Percentiles rank a stretch among this genome's conserved stretches.
Conservation (phyloP, 116 monocot species). For the Posidonia oceanica region DNA sequence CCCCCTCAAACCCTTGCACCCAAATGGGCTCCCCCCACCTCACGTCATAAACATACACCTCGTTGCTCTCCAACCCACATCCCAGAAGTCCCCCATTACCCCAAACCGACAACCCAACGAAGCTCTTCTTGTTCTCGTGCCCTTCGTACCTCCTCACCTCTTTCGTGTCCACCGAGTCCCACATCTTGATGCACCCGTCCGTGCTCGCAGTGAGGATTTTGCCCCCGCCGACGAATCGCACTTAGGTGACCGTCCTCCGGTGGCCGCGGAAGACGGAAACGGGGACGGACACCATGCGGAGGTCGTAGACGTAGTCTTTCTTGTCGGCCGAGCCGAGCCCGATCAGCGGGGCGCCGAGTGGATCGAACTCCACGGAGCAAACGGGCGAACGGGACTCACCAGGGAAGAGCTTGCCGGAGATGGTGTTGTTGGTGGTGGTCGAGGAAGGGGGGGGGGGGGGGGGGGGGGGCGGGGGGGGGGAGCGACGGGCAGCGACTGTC, state of each 20-base stretch:
- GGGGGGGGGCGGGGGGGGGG: too few species aligned
- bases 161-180: conserved; percentile 26
- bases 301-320: conserved; percentile 64
- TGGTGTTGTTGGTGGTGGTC: too few species aligned
- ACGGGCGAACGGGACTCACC: conserved; percentile 20
- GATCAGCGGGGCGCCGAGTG: conserved; percentile 12
- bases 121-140: conserved; percentile 48
- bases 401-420: background rate
- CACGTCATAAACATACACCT: conserved; percentile 58
- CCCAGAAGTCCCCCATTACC: conserved; percentile 33
- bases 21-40: conserved; percentile 43
- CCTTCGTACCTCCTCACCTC: conserved; percentile 49
- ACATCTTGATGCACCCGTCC: conserved; percentile 60
- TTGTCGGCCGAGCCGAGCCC: conserved; percentile 62
- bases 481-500: conserved; percentile 29
- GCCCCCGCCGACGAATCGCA: conserved; percentile 40
- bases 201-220: conserved; percentile 51
- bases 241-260: conserved; percentile 68
- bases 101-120: conserved; percentile 61
- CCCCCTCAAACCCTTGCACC: conserved; percentile 10
- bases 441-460: too few species aligned
- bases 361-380: conserved; percentile 77
- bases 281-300: conserved; percentile 30
- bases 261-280: conserved; percentile 39
- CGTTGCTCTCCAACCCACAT: conserved; percentile 67